Evolutionary conservation across 495 filamentous ascomycete genomes (phyloP), one percentile per base, ranked within the genome.

Genomic region (Apodospora peruviana): DNA sequence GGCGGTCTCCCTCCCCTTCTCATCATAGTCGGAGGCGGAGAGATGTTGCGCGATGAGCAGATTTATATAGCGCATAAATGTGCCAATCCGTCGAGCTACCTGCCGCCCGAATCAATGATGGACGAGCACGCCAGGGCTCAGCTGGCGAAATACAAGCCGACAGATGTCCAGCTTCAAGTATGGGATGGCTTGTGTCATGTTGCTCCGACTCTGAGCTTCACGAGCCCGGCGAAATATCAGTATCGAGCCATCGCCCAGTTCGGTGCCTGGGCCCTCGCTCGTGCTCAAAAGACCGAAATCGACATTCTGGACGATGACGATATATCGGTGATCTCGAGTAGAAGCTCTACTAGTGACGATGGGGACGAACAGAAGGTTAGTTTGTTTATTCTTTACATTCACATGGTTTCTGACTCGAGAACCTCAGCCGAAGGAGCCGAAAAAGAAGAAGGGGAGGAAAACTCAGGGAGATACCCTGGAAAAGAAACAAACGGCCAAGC

Each of bases 161-260:
- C 91, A 0, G 83, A 95, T 59, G 91, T 97, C 8, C 90, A 95
- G 62, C 72, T 97, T n/a, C 91, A 97, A 64, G 85, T 97, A 5
- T 96, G 91, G 88, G 91, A 96, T 24, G 82, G 95, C 59, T 70
- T 95, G 16, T 97, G 91, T 51, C 91, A 97, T 61, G 91, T 95
- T 11, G 87, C 85, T 2, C 87, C 90, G 4, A 94, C 90, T 1
- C 71, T 97, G 11, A 91, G 87, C 62, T 97, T 91, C 59, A 96
- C 91, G 0, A 74, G 82, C n/a, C 91, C 91, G 1, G 91, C 91
- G 9, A 97, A 96, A 58, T 87, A 86, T 60, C 95, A 96, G 89
- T 96, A 86, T 61, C 47, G 59, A 34, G 57, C 55, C 7, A 82
- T 96, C 20, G 87, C 91, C 1, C 90, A 96, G 48, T 96, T 97